These are phyloP conservation scores for Boletus rex-veris DNA, from an alignment of 768 basidiomycete species.

Conservation along the genomic window DNA sequence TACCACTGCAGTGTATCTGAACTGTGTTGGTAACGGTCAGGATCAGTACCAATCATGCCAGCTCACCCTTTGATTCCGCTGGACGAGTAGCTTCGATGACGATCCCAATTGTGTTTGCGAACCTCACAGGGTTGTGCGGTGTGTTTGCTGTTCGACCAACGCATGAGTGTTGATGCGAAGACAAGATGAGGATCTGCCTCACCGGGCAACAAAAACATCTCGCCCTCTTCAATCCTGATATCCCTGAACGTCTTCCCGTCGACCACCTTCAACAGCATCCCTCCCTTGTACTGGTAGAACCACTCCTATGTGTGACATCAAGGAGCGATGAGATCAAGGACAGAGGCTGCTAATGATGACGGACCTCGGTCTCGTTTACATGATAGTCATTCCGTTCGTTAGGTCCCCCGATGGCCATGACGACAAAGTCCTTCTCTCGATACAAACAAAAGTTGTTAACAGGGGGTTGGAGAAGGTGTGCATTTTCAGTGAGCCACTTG, in stretches of 20 bases:
- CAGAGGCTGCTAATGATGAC: slow-evolving; percentile 1
- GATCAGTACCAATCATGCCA: not conserved
- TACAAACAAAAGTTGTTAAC: slow-evolving; percentile 91
- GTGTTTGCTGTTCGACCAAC: slow-evolving; percentile 67
- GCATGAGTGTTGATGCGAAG: not conserved
- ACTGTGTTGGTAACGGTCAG: not conserved
- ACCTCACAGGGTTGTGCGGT: slow-evolving; percentile 93
- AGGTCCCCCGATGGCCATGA: slow-evolving; percentile 97
- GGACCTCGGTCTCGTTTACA: slow-evolving; percentile 89
- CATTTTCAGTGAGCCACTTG: slow-evolving; percentile 83
- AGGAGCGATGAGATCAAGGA: not conserved
- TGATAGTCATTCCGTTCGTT: slow-evolving; percentile 95
- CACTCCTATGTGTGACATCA: slow-evolving; percentile 60
- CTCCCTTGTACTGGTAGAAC: slow-evolving; percentile 97
- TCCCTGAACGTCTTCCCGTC: slow-evolving; percentile 80
- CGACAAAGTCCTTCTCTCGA: slow-evolving; percentile 78
- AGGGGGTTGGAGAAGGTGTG: slow-evolving; percentile 78
- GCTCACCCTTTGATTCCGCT: slow-evolving; percentile 64
- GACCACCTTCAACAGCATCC: slow-evolving; percentile 85
- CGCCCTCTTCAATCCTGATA: slow-evolving; percentile 88
- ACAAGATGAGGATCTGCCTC: slow-evolving; percentile 14
- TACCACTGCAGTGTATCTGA: slow-evolving; percentile 92
- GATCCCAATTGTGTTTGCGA: slow-evolving; percentile 84
- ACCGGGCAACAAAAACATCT: slow-evolving; percentile 97
- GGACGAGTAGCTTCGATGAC: slow-evolving; percentile 89